Evolutionary conservation across 1,284 basidiomycete genomes (phyloP).

Genomic region (Heterobasidion annosum): DNA sequence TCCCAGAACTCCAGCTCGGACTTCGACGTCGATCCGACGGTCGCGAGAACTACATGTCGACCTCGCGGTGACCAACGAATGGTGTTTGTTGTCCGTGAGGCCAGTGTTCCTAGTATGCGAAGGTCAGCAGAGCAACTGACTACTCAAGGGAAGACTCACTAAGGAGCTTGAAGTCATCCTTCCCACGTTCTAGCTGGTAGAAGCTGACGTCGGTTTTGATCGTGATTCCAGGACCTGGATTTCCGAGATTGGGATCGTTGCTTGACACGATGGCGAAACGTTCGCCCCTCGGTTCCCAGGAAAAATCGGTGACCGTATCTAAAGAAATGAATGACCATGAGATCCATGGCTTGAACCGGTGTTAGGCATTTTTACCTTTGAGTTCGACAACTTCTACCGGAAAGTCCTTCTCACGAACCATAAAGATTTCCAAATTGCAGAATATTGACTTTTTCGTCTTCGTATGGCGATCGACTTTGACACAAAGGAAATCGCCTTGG

Average conservation of each 20-base stretch:
- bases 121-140: background rate
- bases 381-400: constrained; percentile 86
- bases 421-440: constrained; percentile 98
- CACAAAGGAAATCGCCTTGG: constrained; percentile 97
- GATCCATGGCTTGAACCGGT: background rate
- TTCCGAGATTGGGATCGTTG: constrained; percentile 89
- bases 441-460: constrained; percentile 99
- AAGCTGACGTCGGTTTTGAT: constrained; percentile 97
- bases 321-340: constrained; percentile 4
- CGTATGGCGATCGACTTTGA: constrained; percentile 98
- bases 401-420: constrained; percentile 95
- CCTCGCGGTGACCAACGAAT: constrained; percentile 98
- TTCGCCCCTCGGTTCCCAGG: constrained; percentile 96
- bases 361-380: constrained; percentile 7
- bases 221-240: constrained; percentile 81
- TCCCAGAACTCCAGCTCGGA: constrained; percentile 99
- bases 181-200: constrained; percentile 89
- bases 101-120: constrained; percentile 55
- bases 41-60: constrained; percentile 92
- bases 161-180: constrained; percentile 92
- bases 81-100: constrained; percentile 87
- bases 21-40: constrained; percentile 91
- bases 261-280: constrained; percentile 96
- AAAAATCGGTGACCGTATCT: constrained; percentile 96
- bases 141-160: constrained; percentile 35